Base-by-base conservation (phyloP, 2,329 filamentous ascomycete species). In the Fusarium sp. region DNA sequence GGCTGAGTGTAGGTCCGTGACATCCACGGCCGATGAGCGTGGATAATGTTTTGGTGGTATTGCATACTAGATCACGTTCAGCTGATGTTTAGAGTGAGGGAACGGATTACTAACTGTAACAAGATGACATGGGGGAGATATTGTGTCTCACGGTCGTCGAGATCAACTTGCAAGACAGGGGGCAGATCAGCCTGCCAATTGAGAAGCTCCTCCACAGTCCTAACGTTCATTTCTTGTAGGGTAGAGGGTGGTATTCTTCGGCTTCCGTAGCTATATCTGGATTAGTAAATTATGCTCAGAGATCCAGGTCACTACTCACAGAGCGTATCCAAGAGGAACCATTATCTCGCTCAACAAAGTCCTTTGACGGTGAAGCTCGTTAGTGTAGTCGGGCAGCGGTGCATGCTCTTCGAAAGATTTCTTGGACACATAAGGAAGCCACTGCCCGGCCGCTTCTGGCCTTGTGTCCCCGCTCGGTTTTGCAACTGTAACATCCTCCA, bases 11-110 rank as follows among this genome's bases (percentile, higher is more conserved):
- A 71, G n/a, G 56, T 71, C 15, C 68, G 65, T 6, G 75, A 76
- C 73, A 77, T 75, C 69, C 69, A 77, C 1, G 75, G 75, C 7
- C 73, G 55, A 50, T 77, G 74, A 8, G 70, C 54, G 39, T 75
- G 68, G 28, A 77, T 76, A 11, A 71, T 67, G 34, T 68, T 75
- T 43, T 75, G 73, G 48, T 75, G 67, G 30, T 75, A 76, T 63
- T 76, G 74, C 75, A 76, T 76, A 44, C 75, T 76, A 18, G 3
- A 6, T 7, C 2, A 37, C 6, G 18, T 15, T 56, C 3, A 52
- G 43, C 8, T 15, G 10, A 3, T 4, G 23, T 7, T 6, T 2
- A 4, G 16, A 12, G 7, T 31, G 11, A 10, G 23, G 8, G 27
- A 3, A 10, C 5, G 31, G 28, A 50, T n/a, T 28, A 37, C 70